These are phyloP conservation scores for Suillus hirtellus DNA, from an alignment of 768 basidiomycete species.

Conservation along the genomic window DNA sequence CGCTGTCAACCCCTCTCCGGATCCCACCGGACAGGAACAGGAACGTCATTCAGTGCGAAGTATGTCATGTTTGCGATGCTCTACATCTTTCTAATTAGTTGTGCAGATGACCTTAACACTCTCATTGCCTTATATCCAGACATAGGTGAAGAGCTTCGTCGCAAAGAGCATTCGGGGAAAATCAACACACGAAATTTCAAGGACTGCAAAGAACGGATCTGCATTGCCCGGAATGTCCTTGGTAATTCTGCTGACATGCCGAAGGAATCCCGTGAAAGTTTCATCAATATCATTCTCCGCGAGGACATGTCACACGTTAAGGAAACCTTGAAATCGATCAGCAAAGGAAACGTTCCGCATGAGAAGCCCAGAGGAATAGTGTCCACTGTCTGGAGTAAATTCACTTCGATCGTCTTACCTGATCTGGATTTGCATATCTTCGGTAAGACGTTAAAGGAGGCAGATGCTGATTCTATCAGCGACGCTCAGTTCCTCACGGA, in stretches of 20 bases:
- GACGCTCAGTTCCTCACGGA: slow-evolving; percentile 21
- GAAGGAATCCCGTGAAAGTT: neutral
- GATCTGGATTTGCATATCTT: neutral
- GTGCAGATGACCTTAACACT: slow-evolving; percentile 14
- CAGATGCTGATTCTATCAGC: slow-evolving; percentile 1
- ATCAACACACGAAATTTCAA: slow-evolving; percentile 16
- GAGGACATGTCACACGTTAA: slow-evolving; percentile 5
- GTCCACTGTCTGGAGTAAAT: neutral
- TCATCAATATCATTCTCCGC: slow-evolving; percentile 13
- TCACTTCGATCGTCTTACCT: neutral
- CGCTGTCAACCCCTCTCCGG: no score
- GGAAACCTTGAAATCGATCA: neutral
- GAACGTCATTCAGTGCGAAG: neutral
- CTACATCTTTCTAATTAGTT: neutral
- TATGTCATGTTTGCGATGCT: neutral
- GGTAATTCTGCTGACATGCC: neutral
- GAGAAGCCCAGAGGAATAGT: neutral
- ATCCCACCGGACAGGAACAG: neutral
- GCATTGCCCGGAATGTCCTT: slow-evolving; percentile 13
- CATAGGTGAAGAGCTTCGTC: slow-evolving; percentile 5
- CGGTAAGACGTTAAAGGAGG: slow-evolving; percentile 7
- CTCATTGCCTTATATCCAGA: slow-evolving; percentile 17
- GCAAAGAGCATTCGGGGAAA: neutral
- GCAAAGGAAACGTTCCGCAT: neutral
- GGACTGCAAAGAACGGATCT: slow-evolving; percentile 19